These are phyloP conservation scores for Serendipita vermifera DNA, from an alignment of 768 basidiomycete species.

Conservation along the genomic window DNA sequence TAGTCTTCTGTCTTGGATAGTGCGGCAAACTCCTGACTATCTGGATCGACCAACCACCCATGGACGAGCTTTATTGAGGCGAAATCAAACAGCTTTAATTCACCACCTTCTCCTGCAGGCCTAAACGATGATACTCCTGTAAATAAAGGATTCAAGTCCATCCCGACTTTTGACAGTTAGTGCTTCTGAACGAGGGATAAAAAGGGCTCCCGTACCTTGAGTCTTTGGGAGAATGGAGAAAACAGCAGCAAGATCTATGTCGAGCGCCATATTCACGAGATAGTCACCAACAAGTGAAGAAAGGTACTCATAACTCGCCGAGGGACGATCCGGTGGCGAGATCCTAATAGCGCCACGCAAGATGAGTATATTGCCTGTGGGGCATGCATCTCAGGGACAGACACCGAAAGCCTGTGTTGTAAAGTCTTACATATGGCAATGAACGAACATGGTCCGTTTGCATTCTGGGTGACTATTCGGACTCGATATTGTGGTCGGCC, in stretches of 20 bases:
- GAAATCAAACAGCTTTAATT: slow-evolving; percentile 74
- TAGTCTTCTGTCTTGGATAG: slow-evolving; percentile 33
- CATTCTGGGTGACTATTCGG: slow-evolving; percentile 67
- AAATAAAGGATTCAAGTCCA: slow-evolving; percentile 82
- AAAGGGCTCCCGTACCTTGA: slow-evolving; percentile 43
- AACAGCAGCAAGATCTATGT: slow-evolving; percentile 55
- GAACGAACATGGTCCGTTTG: slow-evolving; percentile 70
- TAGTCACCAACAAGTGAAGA: slow-evolving; percentile 75
- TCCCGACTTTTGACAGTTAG: slow-evolving; percentile 43
- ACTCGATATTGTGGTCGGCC: slow-evolving; percentile 20
- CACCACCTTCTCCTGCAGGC: slow-evolving; percentile 52
- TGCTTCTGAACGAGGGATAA: background rate
- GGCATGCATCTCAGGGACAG: background rate
- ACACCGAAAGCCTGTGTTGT: background rate
- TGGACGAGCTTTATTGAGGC: slow-evolving; percentile 73
- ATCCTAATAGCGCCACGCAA: slow-evolving; percentile 72
- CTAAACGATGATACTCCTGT: slow-evolving; percentile 54
- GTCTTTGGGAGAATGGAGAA: slow-evolving; percentile 65
- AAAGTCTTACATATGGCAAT: slow-evolving; percentile 64
- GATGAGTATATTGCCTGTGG: slow-evolving; percentile 72
- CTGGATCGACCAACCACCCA: slow-evolving; percentile 75
- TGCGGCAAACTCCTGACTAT: slow-evolving; percentile 42
- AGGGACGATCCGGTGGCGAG: slow-evolving; percentile 46
- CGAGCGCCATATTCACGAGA: slow-evolving; percentile 46
- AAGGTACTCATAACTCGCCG: slow-evolving; percentile 75